phyloP scores from a whole-genome alignment of 805 yeast genomes.

The Monosporozyma unispora region DNA sequence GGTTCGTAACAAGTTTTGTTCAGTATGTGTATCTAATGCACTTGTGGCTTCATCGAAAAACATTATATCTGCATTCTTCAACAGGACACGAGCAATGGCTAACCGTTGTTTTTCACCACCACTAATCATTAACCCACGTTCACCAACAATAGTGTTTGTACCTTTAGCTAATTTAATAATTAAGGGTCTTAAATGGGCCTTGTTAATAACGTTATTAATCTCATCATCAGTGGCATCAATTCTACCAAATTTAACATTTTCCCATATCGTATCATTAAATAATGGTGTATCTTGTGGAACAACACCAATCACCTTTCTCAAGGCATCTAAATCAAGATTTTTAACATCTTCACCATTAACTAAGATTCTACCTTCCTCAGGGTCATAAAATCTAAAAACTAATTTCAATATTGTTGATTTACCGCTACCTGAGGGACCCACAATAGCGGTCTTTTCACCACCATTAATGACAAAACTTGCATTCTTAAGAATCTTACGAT shows the following conservation, averaged over 20 bases:
- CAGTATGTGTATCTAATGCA: constrained; percentile 94
- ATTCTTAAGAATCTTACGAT: constrained; percentile 73
- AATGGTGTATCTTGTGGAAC: constrained; percentile 98
- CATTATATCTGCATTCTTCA: constrained; percentile 80
- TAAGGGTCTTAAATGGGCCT: constrained; percentile 60
- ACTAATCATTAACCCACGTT: constrained; percentile 96
- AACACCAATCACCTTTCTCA: constrained; percentile 72
- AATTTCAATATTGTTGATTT: constrained; percentile 81
- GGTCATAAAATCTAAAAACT: constrained; percentile 85
- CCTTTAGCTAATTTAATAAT: constrained; percentile 76
- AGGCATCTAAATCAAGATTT: constrained; percentile 62
- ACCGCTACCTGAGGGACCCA: constrained; percentile 95
- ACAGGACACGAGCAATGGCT: constrained; percentile 83
- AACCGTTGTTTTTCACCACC: constrained; percentile 98
- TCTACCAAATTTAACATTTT: constrained; percentile 81
- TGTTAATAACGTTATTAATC: constrained; percentile 50
- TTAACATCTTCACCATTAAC: constrained; percentile 86
- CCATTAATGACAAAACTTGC: constrained; percentile 82
- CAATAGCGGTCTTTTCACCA: constrained; percentile 86
- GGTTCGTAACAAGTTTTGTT: constrained; percentile 70
- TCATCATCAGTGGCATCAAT: constrained; percentile 66
- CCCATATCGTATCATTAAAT: constrained; percentile 81
- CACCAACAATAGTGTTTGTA: constrained; percentile 81
- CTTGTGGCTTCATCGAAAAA: constrained; percentile 97
- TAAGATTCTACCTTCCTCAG: constrained; percentile 61